Evolutionary conservation across 495 filamentous ascomycete species (phyloP).

Genomic region (Neurospora africana): DNA sequence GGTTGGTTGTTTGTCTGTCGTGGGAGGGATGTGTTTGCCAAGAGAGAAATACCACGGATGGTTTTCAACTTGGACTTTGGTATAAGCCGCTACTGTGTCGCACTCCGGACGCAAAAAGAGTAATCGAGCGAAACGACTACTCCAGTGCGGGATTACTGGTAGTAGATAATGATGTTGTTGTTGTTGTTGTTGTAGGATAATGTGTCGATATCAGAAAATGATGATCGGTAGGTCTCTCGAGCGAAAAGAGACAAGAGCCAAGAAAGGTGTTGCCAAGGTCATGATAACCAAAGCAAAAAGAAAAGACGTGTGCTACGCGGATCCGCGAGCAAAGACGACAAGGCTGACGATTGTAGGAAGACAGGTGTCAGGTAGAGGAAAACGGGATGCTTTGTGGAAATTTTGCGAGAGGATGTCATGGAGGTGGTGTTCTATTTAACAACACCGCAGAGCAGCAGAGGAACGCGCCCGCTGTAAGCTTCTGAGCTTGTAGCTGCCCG

Average conservation of each 20-base stretch:
- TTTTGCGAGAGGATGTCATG: not conserved
- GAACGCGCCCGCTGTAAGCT: not conserved
- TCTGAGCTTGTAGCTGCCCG: not conserved
- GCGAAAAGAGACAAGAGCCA: not conserved
- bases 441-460: not conserved
- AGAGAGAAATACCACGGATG: not conserved
- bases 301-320: not conserved
- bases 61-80: not conserved
- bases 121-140: not conserved
- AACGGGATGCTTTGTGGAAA: not conserved
- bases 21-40: not conserved
- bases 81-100: not conserved
- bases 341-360: not conserved
- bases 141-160: not conserved
- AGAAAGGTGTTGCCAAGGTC: not conserved
- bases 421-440: not conserved
- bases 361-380: not conserved
- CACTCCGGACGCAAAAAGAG: not conserved
- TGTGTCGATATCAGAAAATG: not conserved
- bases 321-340: not conserved
- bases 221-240: not conserved
- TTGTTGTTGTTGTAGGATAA: not conserved
- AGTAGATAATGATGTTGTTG: not conserved
- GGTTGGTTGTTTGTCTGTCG: not conserved
- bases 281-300: not conserved